phyloP scores from a whole-genome alignment of 345 rosid species.

The Eucalyptus erythrocorys region DNA sequence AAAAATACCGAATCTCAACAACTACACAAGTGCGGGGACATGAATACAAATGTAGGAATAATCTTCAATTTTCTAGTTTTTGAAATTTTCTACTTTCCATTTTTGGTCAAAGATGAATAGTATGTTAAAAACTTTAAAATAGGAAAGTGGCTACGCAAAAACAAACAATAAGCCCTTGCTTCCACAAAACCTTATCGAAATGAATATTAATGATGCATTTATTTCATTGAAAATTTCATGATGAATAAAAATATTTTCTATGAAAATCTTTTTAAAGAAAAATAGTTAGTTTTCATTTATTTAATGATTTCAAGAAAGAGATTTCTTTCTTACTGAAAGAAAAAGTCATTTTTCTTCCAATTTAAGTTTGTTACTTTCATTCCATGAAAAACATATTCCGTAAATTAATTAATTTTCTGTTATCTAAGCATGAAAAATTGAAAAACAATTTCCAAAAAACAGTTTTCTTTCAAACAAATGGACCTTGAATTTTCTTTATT shows the following conservation, averaged over 20 bases:
- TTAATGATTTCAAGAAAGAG: neutral
- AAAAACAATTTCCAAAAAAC: neutral
- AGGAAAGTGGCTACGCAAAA: neutral
- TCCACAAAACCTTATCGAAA: neutral
- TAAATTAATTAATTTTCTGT: neutral
- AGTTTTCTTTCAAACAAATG: neutral
- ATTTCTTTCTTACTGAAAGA: neutral
- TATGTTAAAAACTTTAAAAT: neutral
- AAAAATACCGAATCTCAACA: too few species aligned
- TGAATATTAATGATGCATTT: neutral
- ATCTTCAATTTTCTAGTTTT: neutral
- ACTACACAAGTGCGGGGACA: too few species aligned
- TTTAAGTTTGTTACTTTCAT: neutral
- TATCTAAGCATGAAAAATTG: neutral
- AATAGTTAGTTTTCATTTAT: neutral
- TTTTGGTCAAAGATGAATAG: neutral
- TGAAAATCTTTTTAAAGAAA: neutral
- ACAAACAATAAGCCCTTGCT: neutral
- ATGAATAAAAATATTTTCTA: neutral
- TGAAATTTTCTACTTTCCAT: neutral
- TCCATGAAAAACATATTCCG: neutral
- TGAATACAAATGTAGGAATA: too few species aligned
- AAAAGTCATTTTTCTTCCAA: rapidly evolving
- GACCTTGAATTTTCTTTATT: neutral
- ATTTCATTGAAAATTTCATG: neutral